phyloP scores from a whole-genome alignment of 352 stramenopile genomes.

The Pythium guiyangense region DNA sequence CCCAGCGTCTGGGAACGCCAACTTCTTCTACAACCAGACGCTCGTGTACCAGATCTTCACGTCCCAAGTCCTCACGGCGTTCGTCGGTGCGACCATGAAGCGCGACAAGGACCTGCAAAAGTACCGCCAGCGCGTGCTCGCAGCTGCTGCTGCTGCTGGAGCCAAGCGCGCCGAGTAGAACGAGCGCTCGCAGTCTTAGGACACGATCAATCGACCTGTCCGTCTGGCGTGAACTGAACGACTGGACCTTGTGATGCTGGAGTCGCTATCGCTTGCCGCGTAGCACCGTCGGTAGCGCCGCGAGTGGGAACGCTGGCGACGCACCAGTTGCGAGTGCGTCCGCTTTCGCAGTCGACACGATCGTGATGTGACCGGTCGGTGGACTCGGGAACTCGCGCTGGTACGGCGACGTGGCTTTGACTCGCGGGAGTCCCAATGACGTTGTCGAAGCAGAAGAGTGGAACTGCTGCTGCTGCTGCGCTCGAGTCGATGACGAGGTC shows the following conservation, averaged over 20 bases:
- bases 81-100: conserved; percentile 77
- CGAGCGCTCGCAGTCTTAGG: no score
- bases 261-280: conserved; percentile 32
- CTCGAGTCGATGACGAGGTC: neutral
- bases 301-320: conserved; percentile 14
- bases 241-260: neutral
- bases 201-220: no score
- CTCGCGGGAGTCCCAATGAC: conserved; percentile 15
- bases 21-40: conserved; percentile 89
- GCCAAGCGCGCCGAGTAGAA: neutral
- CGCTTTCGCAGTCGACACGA: conserved; percentile 15
- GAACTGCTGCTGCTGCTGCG: no score
- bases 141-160: neutral
- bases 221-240: no score
- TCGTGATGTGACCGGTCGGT: conserved; percentile 25
- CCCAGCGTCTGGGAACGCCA: conserved; percentile 80
- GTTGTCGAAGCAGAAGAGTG: neutral
- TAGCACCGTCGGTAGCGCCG: conserved; percentile 21
- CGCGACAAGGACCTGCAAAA: conserved; percentile 77
- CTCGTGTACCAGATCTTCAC: conserved; percentile 85
- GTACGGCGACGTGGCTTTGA: conserved; percentile 21
- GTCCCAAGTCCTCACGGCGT: conserved; percentile 70
- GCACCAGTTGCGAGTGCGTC: neutral
- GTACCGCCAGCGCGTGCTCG: conserved; percentile 25
- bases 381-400: conserved; percentile 44